A percentile compares a stretch with the other conserved stretches of the same genome.
These are phyloP conservation scores for Sporothrix phasma DNA, from an alignment of 2,329 filamentous ascomycete genomes.

Conservation along the genomic window DNA sequence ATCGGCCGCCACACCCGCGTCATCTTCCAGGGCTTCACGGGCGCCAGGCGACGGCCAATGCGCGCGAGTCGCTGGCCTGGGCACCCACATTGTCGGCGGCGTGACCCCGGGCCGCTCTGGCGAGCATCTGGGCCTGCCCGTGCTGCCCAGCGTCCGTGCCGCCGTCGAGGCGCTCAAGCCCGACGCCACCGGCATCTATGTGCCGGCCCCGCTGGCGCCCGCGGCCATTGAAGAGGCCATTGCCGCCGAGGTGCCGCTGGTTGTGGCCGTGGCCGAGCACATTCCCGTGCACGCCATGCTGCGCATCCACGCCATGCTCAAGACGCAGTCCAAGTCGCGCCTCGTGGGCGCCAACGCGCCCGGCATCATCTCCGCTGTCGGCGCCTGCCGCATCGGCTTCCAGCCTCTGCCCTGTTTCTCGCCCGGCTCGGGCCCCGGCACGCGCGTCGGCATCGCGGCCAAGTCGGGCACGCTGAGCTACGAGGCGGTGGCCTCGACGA, in stretches of 20 bases:
- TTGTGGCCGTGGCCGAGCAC: slow-evolving; percentile 72
- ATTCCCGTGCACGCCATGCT: slow-evolving; percentile 71
- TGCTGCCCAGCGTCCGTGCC: slow-evolving; percentile 57
- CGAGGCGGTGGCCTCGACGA: slow-evolving; percentile 66
- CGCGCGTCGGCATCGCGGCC: slow-evolving; percentile 63
- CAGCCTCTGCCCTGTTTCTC: slow-evolving; percentile 67
- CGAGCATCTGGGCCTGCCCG: slow-evolving; percentile 57
- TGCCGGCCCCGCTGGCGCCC: slow-evolving; percentile 63
- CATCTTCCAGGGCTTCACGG: slow-evolving; percentile 35
- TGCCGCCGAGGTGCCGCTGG: slow-evolving; percentile 65
- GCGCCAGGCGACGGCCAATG: slow-evolving; percentile 60
- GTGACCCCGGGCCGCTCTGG: slow-evolving; percentile 50
- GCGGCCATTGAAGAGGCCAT: slow-evolving; percentile 71
- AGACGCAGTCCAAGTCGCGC: slow-evolving; percentile 60
- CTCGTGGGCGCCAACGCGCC: slow-evolving; percentile 75
- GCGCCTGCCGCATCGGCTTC: slow-evolving; percentile 66
- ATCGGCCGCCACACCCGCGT: slow-evolving; percentile 32
- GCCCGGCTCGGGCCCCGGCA: slow-evolving; percentile 34
- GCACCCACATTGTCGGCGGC: slow-evolving; percentile 70
- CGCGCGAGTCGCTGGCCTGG: slow-evolving; percentile 64
- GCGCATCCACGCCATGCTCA: slow-evolving; percentile 57
- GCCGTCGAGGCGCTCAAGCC: slow-evolving; percentile 63
- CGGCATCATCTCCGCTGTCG: slow-evolving; percentile 66
- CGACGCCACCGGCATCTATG: slow-evolving; percentile 70
- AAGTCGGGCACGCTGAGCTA: slow-evolving; percentile 75